Evolutionary conservation across 2,329 filamentous ascomycete genomes (phyloP).

Genomic region (Paraphoma chrysanthemicola): DNA sequence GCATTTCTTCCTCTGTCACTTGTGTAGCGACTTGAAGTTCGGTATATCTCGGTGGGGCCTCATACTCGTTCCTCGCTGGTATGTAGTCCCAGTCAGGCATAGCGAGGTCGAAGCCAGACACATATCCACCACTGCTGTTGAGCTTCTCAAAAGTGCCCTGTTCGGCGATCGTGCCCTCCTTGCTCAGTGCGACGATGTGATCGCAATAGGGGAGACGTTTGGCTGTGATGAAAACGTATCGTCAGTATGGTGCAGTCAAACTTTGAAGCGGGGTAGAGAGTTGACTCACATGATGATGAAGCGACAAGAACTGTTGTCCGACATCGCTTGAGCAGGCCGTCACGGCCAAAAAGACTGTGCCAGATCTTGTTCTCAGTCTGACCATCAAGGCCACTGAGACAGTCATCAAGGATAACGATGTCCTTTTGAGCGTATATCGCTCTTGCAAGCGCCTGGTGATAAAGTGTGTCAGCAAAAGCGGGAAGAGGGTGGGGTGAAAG

Average conservation of each 20-base stretch:
- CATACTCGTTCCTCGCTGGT: constrained; percentile 37
- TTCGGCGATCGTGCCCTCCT: constrained; percentile 42
- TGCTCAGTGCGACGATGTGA: constrained; percentile 51
- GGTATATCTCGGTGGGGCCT: constrained; percentile 39
- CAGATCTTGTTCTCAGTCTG: constrained; percentile 59
- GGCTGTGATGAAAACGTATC: constrained; percentile 14
- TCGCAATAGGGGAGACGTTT: constrained; percentile 50
- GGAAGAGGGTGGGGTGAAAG: constrained; percentile 19
- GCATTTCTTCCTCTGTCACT: constrained; percentile 39
- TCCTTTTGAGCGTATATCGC: constrained; percentile 59
- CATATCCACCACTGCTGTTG: constrained; percentile 36
- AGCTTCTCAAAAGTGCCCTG: constrained; percentile 52
- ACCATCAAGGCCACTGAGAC: constrained; percentile 59
- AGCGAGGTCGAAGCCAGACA: constrained; percentile 45
- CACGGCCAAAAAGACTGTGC: constrained; percentile 53
- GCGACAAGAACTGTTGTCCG: constrained; percentile 44
- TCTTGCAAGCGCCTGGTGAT: constrained; percentile 55
- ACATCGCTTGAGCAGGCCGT: constrained; percentile 54
- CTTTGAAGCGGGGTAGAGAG: neutral
- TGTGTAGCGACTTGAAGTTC: constrained; percentile 25
- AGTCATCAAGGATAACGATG: constrained; percentile 59
- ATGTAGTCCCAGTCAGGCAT: constrained; percentile 40
- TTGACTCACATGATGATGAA: constrained; percentile 37
- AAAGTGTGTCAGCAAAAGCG: constrained; percentile 13
- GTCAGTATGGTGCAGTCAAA: neutral